These are phyloP conservation scores for Lipomyces mesembrius DNA, from an alignment of 805 yeast genomes.

Conservation along the genomic window DNA sequence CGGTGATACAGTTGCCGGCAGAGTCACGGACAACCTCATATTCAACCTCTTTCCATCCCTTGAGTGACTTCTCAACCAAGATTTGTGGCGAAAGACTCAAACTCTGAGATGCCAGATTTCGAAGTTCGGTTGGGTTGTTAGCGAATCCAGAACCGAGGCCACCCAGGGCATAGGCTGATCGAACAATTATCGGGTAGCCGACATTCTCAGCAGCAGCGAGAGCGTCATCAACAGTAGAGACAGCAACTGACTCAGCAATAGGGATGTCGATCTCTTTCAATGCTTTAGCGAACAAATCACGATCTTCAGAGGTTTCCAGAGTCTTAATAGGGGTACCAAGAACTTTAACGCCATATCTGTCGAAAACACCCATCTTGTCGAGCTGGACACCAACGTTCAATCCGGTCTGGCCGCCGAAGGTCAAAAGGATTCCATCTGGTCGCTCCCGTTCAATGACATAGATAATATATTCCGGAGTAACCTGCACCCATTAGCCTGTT, in stretches of 20 bases:
- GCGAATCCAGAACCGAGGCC: constrained; percentile 99
- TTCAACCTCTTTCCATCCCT: constrained; percentile 99
- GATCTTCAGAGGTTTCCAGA: constrained; percentile 94
- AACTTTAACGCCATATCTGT: constrained; percentile 88
- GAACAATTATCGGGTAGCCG: constrained; percentile 95
- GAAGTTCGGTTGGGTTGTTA: constrained; percentile 75
- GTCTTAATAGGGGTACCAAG: constrained; percentile 97
- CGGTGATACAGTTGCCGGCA: constrained; percentile 96
- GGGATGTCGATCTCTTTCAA: constrained; percentile 94
- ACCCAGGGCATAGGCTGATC: constrained; percentile 97
- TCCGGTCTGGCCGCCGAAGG: constrained; percentile 99
- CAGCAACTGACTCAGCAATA: constrained; percentile 96
- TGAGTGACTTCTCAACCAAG: constrained; percentile 84
- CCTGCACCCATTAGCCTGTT: constrained; percentile 13
- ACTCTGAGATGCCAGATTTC: constrained; percentile 86
- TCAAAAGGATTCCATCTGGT: constrained; percentile 93
- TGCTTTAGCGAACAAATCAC: constrained; percentile 95
- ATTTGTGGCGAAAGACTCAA: constrained; percentile 92
- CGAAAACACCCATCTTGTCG: constrained; percentile 92
- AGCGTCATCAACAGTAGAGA: constrained; percentile 90
- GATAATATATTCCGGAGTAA: constrained; percentile 93
- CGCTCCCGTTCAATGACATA: constrained; percentile 93
- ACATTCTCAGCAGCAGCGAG: constrained; percentile 83
- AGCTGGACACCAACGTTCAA: constrained; percentile 93
- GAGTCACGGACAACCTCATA: constrained; percentile 98